These are phyloP conservation scores for Vaccinium darrowii DNA, from an alignment of 148 eudicot genomes.

Conservation along the genomic window DNA sequence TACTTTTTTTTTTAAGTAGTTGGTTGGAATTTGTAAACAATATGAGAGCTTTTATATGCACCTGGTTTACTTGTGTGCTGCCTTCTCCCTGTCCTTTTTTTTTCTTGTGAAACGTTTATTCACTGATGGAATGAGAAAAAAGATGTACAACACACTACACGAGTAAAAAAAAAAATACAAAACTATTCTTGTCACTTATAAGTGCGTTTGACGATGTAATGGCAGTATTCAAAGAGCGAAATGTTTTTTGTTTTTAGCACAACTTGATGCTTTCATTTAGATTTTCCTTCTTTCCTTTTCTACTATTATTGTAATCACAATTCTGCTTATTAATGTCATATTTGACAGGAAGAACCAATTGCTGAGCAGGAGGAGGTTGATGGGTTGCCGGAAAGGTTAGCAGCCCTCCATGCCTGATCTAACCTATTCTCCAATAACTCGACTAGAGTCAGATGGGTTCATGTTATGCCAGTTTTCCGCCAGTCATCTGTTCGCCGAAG, in stretches of 20 bases:
- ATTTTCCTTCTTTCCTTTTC: background rate
- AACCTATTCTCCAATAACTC: background rate
- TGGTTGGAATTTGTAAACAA: background rate
- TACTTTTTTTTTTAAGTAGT: too few relatives aligned
- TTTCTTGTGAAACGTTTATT: background rate
- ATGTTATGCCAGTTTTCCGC: background rate
- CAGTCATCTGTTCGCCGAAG: background rate
- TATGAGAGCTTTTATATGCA: background rate
- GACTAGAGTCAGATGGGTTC: background rate
- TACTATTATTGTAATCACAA: background rate
- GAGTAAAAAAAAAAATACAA: background rate
- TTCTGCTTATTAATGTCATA: background rate
- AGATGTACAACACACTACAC: background rate
- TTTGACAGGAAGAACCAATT: constrained; percentile 39
- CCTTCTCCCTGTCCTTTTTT: background rate
- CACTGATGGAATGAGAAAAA: background rate
- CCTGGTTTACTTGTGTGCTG: background rate
- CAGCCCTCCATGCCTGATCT: constrained; percentile 30
- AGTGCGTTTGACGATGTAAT: too few relatives aligned
- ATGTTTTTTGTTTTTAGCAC: background rate
- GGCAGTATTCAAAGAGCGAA: background rate
- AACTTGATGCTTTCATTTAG: background rate
- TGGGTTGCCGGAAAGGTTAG: constrained; percentile 37
- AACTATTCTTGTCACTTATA: background rate
- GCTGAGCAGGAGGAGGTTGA: constrained; percentile 51